Percentiles rank a stretch among this genome's conserved stretches.
Conservation (phyloP, 805 yeast species). For the Blastobotrys muscicola region DNA sequence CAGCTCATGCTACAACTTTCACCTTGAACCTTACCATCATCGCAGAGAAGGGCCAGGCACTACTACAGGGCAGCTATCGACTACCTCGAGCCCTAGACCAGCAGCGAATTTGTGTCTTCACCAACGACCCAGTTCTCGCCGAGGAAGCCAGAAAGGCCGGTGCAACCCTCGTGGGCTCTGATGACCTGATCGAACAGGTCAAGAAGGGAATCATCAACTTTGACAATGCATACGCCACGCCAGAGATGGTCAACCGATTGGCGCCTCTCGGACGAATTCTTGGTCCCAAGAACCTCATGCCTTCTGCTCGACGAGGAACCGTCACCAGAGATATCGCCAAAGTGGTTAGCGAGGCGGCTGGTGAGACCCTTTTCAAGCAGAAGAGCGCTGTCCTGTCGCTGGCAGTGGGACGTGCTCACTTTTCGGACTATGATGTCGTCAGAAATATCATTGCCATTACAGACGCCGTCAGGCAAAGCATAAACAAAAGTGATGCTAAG, state of each 20-base stretch:
- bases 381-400: conserved; percentile 43
- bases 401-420: conserved; percentile 68
- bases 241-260: conserved; percentile 61
- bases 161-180: conserved; percentile 62
- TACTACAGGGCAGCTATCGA: conserved; percentile 58
- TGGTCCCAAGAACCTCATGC: conserved; percentile 88
- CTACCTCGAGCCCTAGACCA: conserved; percentile 67
- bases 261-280: conserved; percentile 63
- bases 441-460: conserved; percentile 62
- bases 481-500: conserved; percentile 49
- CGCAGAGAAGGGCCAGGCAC: conserved; percentile 69
- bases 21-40: conserved; percentile 54
- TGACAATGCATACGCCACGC: conserved; percentile 77
- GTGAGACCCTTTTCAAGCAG: conserved; percentile 74
- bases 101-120: conserved; percentile 58
- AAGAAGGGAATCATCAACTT: conserved; percentile 43
- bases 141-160: conserved; percentile 49
- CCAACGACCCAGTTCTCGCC: conserved; percentile 44
- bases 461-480: conserved; percentile 45
- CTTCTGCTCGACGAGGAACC: conserved; percentile 77
- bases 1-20: conserved; percentile 60
- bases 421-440: conserved; percentile 66
- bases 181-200: conserved; percentile 56
- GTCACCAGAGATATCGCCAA: conserved; percentile 56
- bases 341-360: conserved; percentile 47